Conservation (phyloP, 257 asterid species). For the Solanum paucissectum region DNA sequence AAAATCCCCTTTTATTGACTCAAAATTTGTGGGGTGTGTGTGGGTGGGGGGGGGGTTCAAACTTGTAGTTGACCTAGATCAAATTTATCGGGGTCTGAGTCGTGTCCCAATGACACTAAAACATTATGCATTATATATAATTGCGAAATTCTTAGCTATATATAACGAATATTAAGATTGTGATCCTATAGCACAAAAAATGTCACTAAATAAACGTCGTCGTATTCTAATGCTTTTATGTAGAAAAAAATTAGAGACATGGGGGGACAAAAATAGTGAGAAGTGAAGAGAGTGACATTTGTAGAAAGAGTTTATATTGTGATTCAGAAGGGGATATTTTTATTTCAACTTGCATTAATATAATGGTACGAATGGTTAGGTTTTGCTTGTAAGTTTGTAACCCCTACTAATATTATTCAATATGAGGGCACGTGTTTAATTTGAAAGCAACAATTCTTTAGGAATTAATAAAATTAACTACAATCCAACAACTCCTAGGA, state of each 20-base stretch:
- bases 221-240: background rate
- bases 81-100: background rate
- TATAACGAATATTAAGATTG: background rate
- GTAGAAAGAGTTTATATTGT: background rate
- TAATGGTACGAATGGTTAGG: background rate
- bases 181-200: background rate
- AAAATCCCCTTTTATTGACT: background rate
- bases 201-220: background rate
- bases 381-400: background rate
- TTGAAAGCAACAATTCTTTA: background rate
- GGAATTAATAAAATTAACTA: background rate
- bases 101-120: background rate
- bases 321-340: background rate
- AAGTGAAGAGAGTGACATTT: background rate
- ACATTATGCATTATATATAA: background rate
- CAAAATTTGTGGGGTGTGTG: background rate
- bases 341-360: background rate
- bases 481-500: background rate
- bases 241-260: background rate
- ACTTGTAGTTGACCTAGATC: background rate
- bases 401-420: background rate
- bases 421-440: background rate
- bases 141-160: background rate
- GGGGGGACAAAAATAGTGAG: background rate
- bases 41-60: background rate